Base-by-base conservation (phyloP, 768 basidiomycete species). In the Tulasnella sp. region DNA sequence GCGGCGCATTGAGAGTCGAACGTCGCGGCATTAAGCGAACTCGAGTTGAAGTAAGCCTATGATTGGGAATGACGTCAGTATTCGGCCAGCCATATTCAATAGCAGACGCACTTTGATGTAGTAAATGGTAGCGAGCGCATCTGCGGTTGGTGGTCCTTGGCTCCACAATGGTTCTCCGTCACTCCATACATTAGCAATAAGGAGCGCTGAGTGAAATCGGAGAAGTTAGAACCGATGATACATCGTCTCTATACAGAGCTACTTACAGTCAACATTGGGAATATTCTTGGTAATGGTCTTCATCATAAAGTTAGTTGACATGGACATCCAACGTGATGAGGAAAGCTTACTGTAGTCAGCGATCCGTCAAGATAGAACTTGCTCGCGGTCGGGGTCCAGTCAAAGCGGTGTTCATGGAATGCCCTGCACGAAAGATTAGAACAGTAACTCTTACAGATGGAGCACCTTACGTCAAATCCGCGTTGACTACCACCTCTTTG, bases 21-120 rank as follows among this genome's bases (percentile, higher is more conserved):
- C 6, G 28, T 33, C 8, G 19, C 24, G 41, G 51, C 50, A 13
- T 16, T 20, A 24, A 56, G 16, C 16, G 37, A 29, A 5, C 49
- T 56, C 20, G 57, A 58, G 47, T 58, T 58, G 50, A 58, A 58
- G 45, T 58, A 58, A 25, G 43, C 43, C 43, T 45, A 37, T 10
- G 12, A 12, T n/a, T 9, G 10, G 16, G 16, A 9, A n/a, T 34
- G 5, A 37, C 20, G 5, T 20, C 16, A 48, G 28, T 12, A 48
- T 48, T 32, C 9, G 37, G 46, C 16, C 27, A 35, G 15, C 19
- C 13, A 5, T 45, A 33, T 40, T 13, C 8, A 12, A 5, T 20
- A n/a, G 22, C 16, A 9, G 40, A 44, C 37, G 27, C 32, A 58
- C 43, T 33, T 58, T 50, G 41, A 53, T 51, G 34, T 49, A 53